Evolutionary conservation across 192 early-diverging fungal species (phyloP).

Genomic region (Coemansia reversa): DNA sequence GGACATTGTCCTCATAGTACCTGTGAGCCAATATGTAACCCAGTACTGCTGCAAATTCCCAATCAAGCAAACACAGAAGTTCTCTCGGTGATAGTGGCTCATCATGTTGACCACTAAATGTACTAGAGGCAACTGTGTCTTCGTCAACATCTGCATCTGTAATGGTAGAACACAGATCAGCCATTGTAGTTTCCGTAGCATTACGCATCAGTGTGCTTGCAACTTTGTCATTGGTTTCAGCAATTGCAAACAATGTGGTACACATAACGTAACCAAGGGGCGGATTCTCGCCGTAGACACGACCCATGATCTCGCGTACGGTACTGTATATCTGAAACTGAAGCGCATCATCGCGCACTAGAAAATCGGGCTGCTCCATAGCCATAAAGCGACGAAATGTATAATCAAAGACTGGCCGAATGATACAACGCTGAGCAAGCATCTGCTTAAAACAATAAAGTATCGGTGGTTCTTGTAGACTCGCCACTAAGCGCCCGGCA

Average conservation of each 20-base stretch:
- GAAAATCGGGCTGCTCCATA: constrained; percentile 8
- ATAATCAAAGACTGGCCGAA: constrained; percentile 39
- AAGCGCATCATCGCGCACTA: constrained; percentile 13
- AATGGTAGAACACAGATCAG: constrained; percentile 10
- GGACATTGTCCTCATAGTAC: constrained; percentile 17
- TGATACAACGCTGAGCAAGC: constrained; percentile 22
- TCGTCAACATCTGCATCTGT: constrained; percentile 3
- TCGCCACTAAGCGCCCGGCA: constrained; percentile 26
- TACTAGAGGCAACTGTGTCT: constrained; percentile 3
- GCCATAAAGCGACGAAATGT: constrained; percentile 22
- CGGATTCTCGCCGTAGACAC: constrained; percentile 7
- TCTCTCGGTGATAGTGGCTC: constrained; percentile 18
- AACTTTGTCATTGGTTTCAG: constrained; percentile 37
- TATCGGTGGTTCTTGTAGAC: constrained; percentile 17
- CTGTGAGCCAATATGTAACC: constrained; percentile 35
- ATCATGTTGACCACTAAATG: not conserved
- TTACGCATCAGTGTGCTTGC: constrained; percentile 11
- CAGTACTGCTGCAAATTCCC: constrained; percentile 51
- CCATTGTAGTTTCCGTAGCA: not conserved
- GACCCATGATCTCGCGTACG: constrained; percentile 20
- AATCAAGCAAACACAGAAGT: constrained; percentile 33
- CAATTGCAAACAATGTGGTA: constrained; percentile 41
- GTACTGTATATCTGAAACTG: constrained; percentile 52
- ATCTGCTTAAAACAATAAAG: constrained; percentile 7
- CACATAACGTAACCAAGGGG: constrained; percentile 33